phyloP scores from a whole-genome alignment of 176 grass and related monocot genomes.

The Zizania latifolia region DNA sequence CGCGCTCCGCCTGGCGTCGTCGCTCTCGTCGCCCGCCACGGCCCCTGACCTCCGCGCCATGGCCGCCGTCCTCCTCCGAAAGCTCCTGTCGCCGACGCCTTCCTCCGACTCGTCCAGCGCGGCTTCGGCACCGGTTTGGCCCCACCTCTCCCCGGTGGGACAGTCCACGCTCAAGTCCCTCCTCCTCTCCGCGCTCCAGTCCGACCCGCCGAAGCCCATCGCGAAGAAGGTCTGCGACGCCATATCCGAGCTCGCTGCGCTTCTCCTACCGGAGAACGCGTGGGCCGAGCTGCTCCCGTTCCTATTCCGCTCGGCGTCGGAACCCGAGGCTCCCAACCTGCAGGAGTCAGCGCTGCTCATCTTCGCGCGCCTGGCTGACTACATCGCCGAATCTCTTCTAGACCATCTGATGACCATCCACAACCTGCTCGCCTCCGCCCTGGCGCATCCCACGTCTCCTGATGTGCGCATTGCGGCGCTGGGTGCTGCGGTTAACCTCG shows the following conservation, averaged over 20 bases:
- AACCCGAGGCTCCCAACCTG: conserved; percentile 47
- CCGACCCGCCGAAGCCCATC: conserved; percentile 58
- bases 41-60: conserved; percentile 53
- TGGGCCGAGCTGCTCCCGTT: conserved; percentile 89
- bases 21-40: conserved; percentile 40
- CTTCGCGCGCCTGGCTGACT: conserved; percentile 67
- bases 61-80: conserved; percentile 63
- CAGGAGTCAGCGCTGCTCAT: conserved; percentile 85
- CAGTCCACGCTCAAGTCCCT: conserved; percentile 55
- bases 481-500: conserved; percentile 72
- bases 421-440: conserved; percentile 56
- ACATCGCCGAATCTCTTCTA: conserved; percentile 64
- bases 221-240: conserved; percentile 88
- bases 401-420: conserved; percentile 84
- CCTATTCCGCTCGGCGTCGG: conserved; percentile 69
- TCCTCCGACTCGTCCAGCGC: conserved; percentile 21
- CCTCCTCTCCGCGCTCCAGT: conserved; percentile 58
- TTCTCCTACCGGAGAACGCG: conserved; percentile 57
- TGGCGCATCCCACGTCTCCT: conserved; percentile 63
- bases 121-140: conserved; percentile 38
- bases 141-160: conserved; percentile 47
- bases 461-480: conserved; percentile 90
- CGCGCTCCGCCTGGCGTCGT: conserved; percentile 50
- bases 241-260: conserved; percentile 68
- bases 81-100: conserved; percentile 59